These are phyloP conservation scores for Gossypium ekmanianum DNA, from an alignment of 345 rosid genomes.

Conservation along the genomic window DNA sequence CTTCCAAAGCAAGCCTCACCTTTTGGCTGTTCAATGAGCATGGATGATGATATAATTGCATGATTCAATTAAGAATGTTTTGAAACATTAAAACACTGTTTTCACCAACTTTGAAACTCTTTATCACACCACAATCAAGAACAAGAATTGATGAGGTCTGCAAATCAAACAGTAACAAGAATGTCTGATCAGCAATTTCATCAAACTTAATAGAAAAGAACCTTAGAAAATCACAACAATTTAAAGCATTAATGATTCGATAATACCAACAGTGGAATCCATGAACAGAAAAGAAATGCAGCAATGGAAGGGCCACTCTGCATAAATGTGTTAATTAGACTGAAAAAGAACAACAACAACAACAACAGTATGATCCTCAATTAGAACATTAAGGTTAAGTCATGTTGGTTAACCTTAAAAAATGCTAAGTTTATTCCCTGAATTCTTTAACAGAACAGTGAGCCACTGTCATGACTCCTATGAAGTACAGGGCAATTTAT, in stretches of 20 bases:
- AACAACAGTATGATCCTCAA: not conserved
- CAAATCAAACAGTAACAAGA: not conserved
- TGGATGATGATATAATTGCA: constrained; percentile 97
- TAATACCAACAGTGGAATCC: not conserved
- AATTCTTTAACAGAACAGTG: not conserved
- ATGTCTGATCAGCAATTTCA: constrained; percentile 8
- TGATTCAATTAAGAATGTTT: constrained; percentile 21
- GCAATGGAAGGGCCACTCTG: not conserved
- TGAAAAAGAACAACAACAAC: not conserved
- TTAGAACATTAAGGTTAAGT: not conserved
- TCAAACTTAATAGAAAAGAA: not conserved
- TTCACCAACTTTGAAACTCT: constrained; percentile 4
- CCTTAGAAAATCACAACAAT: not conserved
- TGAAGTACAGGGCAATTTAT: too few species aligned
- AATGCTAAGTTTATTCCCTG: not conserved
- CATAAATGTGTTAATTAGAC: not conserved
- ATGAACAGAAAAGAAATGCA: not conserved
- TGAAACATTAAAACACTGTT: not conserved
- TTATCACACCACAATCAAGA: not conserved
- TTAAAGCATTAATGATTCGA: not conserved
- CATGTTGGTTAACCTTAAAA: not conserved
- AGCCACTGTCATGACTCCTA: too few species aligned
- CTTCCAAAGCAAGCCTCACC: constrained; percentile 84
- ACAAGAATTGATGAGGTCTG: not conserved
- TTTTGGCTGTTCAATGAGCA: constrained; percentile 82